phyloP scores from a whole-genome alignment of 2,329 filamentous ascomycete species.

The Sporothrix brunneoviolacea region DNA sequence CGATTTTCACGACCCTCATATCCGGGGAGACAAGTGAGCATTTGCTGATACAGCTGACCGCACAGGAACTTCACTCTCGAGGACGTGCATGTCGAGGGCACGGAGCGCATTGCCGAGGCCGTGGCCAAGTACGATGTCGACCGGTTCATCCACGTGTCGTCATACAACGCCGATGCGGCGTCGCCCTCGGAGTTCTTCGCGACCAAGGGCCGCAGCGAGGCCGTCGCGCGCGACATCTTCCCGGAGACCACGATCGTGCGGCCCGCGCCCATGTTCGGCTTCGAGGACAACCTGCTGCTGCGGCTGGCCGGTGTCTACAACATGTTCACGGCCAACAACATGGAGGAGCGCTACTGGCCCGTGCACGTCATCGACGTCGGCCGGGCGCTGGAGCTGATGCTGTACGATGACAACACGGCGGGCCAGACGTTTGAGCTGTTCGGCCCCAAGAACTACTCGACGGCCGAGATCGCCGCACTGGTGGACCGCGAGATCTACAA shows the following conservation, averaged over 20 bases:
- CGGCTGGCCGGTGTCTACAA: slow-evolving; percentile 75
- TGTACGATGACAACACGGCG: slow-evolving; percentile 83
- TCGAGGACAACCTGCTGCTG: slow-evolving; percentile 86
- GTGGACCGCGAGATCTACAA: slow-evolving; percentile 93
- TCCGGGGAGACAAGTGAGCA: background rate
- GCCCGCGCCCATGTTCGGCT: slow-evolving; percentile 88
- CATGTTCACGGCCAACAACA: slow-evolving; percentile 83
- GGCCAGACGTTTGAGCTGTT: slow-evolving; percentile 91
- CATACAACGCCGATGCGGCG: slow-evolving; percentile 76
- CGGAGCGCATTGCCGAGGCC: slow-evolving; percentile 85
- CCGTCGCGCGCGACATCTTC: slow-evolving; percentile 79
- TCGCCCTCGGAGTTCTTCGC: slow-evolving; percentile 85
- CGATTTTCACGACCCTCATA: no score
- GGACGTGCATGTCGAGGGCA: slow-evolving; percentile 89
- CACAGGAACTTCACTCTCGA: slow-evolving; percentile 85
- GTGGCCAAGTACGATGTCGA: slow-evolving; percentile 98
- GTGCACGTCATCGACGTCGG: slow-evolving; percentile 94
- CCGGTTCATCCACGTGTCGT: slow-evolving; percentile 93
- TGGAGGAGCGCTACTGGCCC: slow-evolving; percentile 85
- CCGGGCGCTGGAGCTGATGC: slow-evolving; percentile 79
- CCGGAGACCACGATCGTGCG: slow-evolving; percentile 96
- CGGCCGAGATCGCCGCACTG: slow-evolving; percentile 75
- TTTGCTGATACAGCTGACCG: background rate
- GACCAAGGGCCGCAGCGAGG: slow-evolving; percentile 81
- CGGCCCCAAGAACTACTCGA: slow-evolving; percentile 87